Percentiles rank a stretch among this genome's conserved stretches.
phyloP scores from a whole-genome alignment of 1,284 basidiomycete species.

The Sanghuangporus baumii region DNA sequence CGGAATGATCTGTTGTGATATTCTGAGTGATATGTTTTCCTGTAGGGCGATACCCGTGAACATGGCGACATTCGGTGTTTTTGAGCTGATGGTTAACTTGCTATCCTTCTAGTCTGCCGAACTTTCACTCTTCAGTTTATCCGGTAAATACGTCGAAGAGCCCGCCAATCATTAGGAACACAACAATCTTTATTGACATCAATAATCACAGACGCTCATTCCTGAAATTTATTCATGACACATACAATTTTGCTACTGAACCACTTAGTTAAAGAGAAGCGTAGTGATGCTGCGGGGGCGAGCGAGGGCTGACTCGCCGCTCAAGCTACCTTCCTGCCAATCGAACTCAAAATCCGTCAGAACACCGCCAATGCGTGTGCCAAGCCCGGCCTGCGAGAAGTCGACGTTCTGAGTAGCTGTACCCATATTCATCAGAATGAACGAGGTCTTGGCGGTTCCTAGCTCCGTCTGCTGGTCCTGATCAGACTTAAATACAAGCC shows the following conservation, averaged over 20 bases:
- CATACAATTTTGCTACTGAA: neutral
- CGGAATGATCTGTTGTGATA: neutral
- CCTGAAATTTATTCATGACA: neutral
- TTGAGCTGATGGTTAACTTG: conserved; percentile 39
- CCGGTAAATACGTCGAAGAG: neutral
- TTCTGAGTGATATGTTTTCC: neutral
- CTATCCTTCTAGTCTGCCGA: conserved; percentile 25
- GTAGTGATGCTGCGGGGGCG: conserved; percentile 11
- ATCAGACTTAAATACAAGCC: conserved; percentile 18
- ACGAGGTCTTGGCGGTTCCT: conserved; percentile 6
- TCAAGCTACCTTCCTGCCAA: conserved; percentile 4
- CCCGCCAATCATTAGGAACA: neutral
- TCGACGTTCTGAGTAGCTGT: conserved; percentile 3
- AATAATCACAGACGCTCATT: neutral
- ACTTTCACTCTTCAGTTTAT: neutral
- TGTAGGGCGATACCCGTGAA: conserved; percentile 48
- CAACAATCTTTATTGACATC: neutral
- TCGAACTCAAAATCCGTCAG: neutral
- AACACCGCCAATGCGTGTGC: neutral
- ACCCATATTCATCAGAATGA: conserved; percentile 16
- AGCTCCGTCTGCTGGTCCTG: conserved; percentile 1
- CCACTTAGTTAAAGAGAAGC: conserved; percentile 9
- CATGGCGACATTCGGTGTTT: conserved; percentile 50
- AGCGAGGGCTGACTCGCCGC: neutral
- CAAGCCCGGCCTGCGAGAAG: conserved; percentile 4